A percentile compares a stretch with the other conserved stretches of the same genome.
phyloP scores from a whole-genome alignment of 305 asterid species.

The Fraxinus floribunda region DNA sequence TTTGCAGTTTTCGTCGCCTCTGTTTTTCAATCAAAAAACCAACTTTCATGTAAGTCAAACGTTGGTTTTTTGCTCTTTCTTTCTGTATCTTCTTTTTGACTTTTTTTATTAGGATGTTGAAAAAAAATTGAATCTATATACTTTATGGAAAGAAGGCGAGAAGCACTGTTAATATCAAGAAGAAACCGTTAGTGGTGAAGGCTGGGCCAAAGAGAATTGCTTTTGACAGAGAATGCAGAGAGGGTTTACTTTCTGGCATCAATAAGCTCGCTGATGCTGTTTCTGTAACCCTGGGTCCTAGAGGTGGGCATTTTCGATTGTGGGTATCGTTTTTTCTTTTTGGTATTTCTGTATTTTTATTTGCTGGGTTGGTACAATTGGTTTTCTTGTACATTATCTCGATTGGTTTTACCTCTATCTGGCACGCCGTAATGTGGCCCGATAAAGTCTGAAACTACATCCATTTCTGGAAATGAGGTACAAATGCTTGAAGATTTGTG shows the following conservation, averaged over 20 bases:
- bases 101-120: conserved; percentile 35
- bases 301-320: conserved; percentile 41
- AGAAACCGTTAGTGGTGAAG: conserved; percentile 46
- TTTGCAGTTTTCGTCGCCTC: too few relatives aligned
- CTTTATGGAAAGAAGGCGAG: conserved; percentile 30
- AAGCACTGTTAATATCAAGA: conserved; percentile 16
- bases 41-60: too few relatives aligned
- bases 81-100: too few relatives aligned
- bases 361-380: not conserved
- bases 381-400: not conserved
- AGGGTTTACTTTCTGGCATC: conserved; percentile 73
- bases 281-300: conserved; percentile 91
- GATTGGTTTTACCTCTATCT: not conserved
- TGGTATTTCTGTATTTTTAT: not conserved
- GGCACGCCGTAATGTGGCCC: not conserved
- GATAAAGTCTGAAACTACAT: not conserved
- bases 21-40: too few relatives aligned
- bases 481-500: not conserved
- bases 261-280: conserved; percentile 95
- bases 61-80: too few relatives aligned
- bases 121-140: conserved; percentile 31
- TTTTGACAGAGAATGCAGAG: conserved; percentile 70
- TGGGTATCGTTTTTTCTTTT: not conserved
- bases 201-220: conserved; percentile 85
- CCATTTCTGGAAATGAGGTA: not conserved